Percentiles rank a stretch among this genome's conserved stretches.
These are phyloP conservation scores for Zoysia pacifica DNA, from an alignment of 176 grass and related monocot genomes.

Conservation along the genomic window DNA sequence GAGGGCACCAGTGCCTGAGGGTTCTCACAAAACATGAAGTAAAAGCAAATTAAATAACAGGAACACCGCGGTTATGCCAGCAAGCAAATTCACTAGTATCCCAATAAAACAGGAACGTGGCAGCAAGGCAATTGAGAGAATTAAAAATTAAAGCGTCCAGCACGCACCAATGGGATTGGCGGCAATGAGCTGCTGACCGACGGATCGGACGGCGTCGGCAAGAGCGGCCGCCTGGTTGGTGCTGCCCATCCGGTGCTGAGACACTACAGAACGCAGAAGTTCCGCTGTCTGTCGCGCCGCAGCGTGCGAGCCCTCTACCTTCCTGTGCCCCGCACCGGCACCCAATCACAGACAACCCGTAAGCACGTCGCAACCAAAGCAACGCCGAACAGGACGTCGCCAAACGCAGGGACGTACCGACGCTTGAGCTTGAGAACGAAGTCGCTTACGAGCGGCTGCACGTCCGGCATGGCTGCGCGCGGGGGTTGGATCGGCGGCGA, in stretches of 20 bases:
- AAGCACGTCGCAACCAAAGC: slow-evolving; percentile 15
- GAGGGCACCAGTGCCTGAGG: background rate
- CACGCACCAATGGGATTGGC: slow-evolving; percentile 74
- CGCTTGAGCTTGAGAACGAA: slow-evolving; percentile 87
- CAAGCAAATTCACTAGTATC: background rate
- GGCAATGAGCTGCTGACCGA: slow-evolving; percentile 87
- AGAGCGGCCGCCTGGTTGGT: slow-evolving; percentile 71
- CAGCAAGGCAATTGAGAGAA: background rate
- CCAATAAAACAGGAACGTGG: slow-evolving; percentile 16
- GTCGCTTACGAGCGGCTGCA: slow-evolving; percentile 73
- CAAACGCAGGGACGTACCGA: slow-evolving; percentile 41
- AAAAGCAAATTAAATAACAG: background rate
- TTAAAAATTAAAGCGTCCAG: background rate
- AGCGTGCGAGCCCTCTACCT: slow-evolving; percentile 87
- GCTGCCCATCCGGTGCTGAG: slow-evolving; percentile 72
- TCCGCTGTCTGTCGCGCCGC: slow-evolving; percentile 83
- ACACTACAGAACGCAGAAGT: slow-evolving; percentile 83
- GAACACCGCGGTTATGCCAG: background rate
- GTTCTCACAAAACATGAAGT: background rate
- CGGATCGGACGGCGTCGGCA: slow-evolving; percentile 63
- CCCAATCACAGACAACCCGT: background rate
- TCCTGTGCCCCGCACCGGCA: slow-evolving; percentile 29
- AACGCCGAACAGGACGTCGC: background rate
- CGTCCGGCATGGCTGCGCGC: slow-evolving; percentile 66
- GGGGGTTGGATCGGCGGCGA: background rate